Base-by-base conservation (phyloP, 257 asterid genomes). In the Ballota nigra region DNA sequence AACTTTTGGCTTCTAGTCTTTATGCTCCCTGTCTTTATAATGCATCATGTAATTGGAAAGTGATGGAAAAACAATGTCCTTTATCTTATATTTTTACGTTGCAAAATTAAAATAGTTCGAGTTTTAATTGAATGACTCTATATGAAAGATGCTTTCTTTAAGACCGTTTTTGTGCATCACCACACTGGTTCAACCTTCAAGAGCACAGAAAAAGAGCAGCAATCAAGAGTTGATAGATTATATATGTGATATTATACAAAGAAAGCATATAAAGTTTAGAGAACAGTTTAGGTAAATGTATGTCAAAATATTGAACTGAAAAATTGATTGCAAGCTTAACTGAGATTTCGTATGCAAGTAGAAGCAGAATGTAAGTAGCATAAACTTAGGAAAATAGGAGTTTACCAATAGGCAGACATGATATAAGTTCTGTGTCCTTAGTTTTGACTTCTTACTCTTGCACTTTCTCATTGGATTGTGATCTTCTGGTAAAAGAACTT, bases 161-260 rank as follows among this genome's bases (percentile, higher is more conserved):
- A 15, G 29, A 41, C 34, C 19, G 4, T 38, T 65, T 66, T 31
- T 66, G 38, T 56, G 69, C 68, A 56, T 73, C 67, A 70, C 19
- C 67, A 28, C 52, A 34, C 67, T 29, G n/a, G 28, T 33, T 73
- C 72, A 24, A 43, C 68, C 41, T 33, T 43, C 18, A 66, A 31
- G 8, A 26, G 18, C n/a, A 55, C 33, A 45, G 19, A 52, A 65
- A n/a, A 24, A 51, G 64, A 52, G 68, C 15, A 59, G 6, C 16
- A 28, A 24, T 41, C 13, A n/a, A 45, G 52, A 41, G n/a, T 34
- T 3, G n/a, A 9, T 43, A 45, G 53, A 47, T 41, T 71, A 59
- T 43, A 9, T 36, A 8, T 59, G 49, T 70, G 31, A 58, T 66
- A 40, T 60, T 20, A 13, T 58, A 8, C 62, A 49, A 28, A 43